Evolutionary conservation across 352 stramenopile species (phyloP).

Genomic region (Phytophthora pseudosyringae): DNA sequence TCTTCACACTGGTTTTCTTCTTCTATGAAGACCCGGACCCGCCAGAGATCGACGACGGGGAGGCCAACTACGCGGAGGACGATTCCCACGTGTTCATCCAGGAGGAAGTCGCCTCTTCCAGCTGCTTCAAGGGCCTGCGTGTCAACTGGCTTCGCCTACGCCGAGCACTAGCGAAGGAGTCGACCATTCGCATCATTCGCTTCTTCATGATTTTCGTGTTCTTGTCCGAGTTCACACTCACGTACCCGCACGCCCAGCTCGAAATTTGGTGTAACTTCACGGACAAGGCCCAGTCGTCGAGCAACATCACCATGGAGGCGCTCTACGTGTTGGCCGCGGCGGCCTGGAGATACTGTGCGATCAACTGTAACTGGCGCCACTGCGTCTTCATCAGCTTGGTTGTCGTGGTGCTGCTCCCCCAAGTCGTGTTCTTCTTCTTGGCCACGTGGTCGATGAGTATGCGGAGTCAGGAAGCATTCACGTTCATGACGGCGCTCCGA

Average conservation of each 20-base stretch:
- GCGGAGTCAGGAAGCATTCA: constrained; percentile 44
- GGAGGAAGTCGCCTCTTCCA: constrained; percentile 8
- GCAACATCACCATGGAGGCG: constrained; percentile 55
- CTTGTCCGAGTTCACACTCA: constrained; percentile 65
- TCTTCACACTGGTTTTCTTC: constrained; percentile 40
- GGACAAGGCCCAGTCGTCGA: constrained; percentile 46
- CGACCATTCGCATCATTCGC: constrained; percentile 50
- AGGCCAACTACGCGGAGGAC: constrained; percentile 12
- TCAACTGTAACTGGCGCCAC: constrained; percentile 58
- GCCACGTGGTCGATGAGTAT: constrained; percentile 30
- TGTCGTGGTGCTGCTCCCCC: constrained; percentile 43
- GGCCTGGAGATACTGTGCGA: constrained; percentile 52
- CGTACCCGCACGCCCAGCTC: constrained; percentile 52
- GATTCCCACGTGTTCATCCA: constrained; percentile 6
- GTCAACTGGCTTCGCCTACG: constrained; percentile 37
- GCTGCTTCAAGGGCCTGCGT: constrained; percentile 12
- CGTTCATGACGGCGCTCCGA: constrained; percentile 43
- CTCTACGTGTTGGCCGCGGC: constrained; percentile 50
- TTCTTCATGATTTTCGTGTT: constrained; percentile 72
- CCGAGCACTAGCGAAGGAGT: constrained; percentile 38
- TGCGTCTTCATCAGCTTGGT: constrained; percentile 37
- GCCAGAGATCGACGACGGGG: constrained; percentile 33
- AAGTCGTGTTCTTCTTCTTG: constrained; percentile 47
- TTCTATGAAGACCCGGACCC: constrained; percentile 51
- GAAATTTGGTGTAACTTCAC: constrained; percentile 50